A percentile compares a stretch with the other conserved stretches of the same genome.
Evolutionary conservation across 495 filamentous ascomycete genomes (phyloP).

Genomic region (Penicillium salamii): DNA sequence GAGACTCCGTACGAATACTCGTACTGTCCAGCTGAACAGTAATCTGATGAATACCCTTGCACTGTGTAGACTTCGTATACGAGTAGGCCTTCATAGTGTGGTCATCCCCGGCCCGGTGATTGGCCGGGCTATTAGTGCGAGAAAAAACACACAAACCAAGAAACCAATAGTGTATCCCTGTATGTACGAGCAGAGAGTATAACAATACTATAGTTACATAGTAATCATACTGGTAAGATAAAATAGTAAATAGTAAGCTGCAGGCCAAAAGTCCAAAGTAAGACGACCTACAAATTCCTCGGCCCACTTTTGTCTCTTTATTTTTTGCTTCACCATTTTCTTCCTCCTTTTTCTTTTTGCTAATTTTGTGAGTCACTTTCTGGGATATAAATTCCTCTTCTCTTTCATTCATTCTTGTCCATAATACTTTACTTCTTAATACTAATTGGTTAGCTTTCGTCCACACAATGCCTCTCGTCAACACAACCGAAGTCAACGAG

Average conservation of each 20-base stretch:
- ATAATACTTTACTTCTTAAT: not conserved
- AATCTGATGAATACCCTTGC: too few species aligned
- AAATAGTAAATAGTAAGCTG: too few species aligned
- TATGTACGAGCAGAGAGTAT: too few species aligned
- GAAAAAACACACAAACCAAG: too few species aligned
- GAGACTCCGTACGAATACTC: too few species aligned
- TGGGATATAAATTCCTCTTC: not conserved
- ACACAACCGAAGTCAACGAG: conserved; percentile 48
- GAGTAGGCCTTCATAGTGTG: not conserved
- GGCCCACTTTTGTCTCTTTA: conserved; percentile 8
- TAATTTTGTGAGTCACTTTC: conserved; percentile 5
- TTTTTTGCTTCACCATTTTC: conserved; percentile 5
- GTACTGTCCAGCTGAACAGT: too few species aligned
- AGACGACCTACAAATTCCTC: not conserved
- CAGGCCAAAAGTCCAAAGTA: not conserved
- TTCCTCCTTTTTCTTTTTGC: not conserved
- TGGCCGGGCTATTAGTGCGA: not conserved
- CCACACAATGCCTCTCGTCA: conserved; percentile 45
- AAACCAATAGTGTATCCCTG: too few species aligned
- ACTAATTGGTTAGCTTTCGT: not conserved
- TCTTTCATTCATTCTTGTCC: not conserved
- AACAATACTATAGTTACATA: too few species aligned
- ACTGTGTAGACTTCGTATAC: too few species aligned
- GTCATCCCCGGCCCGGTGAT: not conserved
- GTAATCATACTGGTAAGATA: too few species aligned